Conservation (phyloP, 2,329 filamentous ascomycete species). For the Endoconidiophora polonica region DNA sequence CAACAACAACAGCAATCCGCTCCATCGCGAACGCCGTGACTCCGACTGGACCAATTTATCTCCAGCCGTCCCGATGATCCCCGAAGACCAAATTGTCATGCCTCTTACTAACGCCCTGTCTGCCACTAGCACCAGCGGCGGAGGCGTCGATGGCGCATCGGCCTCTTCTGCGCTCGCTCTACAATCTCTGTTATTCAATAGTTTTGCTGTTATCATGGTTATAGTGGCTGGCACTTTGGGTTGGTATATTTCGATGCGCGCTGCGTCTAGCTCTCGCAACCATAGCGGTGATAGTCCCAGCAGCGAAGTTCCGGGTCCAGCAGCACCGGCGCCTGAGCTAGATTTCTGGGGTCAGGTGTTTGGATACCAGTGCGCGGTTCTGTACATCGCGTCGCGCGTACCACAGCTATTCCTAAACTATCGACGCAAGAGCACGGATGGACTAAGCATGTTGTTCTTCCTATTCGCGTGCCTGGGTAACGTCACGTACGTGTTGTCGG, state of each 20-base stretch:
- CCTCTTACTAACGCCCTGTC: constrained; percentile 20
- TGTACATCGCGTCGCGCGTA: constrained; percentile 79
- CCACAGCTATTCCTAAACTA: constrained; percentile 89
- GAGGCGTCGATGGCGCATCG: neutral
- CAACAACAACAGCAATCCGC: constrained; percentile 17
- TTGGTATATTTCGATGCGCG: constrained; percentile 55
- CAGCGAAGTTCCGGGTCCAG: constrained; percentile 20
- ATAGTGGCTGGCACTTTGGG: constrained; percentile 68
- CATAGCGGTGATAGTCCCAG: constrained; percentile 12
- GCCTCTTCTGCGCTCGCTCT: constrained; percentile 26
- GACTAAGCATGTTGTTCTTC: constrained; percentile 88
- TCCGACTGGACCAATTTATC: constrained; percentile 51
- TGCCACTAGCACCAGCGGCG: neutral
- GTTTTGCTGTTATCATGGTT: constrained; percentile 60
- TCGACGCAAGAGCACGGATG: constrained; percentile 80
- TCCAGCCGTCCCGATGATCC: constrained; percentile 63
- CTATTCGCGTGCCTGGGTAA: constrained; percentile 93
- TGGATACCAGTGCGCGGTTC: constrained; percentile 74
- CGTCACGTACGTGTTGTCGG: constrained; percentile 79
- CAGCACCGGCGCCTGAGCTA: constrained; percentile 36
- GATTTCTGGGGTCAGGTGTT: constrained; percentile 74
- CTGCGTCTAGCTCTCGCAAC: neutral
- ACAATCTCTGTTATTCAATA: constrained; percentile 55
- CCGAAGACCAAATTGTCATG: constrained; percentile 23
- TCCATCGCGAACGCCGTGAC: constrained; percentile 28